Evolutionary conservation across 371 early-diverging fungal genomes (phyloP).

Genomic region (Mortierella sp.): DNA sequence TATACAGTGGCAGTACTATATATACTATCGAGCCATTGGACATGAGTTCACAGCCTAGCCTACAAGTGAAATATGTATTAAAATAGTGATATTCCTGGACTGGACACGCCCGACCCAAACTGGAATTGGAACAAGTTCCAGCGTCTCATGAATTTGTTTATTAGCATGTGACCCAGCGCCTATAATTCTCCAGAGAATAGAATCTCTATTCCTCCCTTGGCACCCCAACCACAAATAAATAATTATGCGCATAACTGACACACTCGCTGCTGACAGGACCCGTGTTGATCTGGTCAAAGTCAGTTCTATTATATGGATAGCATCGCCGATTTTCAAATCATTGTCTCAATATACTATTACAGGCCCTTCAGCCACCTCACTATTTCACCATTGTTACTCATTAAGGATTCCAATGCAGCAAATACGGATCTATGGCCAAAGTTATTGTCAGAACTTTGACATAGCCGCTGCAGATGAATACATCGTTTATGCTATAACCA

Average conservation of each 20-base stretch:
- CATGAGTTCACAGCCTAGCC: too few species aligned
- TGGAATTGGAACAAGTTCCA: background rate
- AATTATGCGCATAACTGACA: background rate
- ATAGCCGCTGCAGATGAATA: background rate
- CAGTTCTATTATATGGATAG: background rate
- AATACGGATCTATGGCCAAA: background rate
- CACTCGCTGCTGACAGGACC: background rate
- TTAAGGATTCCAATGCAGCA: background rate
- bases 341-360: background rate
- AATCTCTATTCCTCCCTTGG: slow-evolving; percentile 16
- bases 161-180: background rate
- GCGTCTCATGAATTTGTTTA: background rate
- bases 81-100: background rate
- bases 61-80: background rate
- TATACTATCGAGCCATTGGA: too few species aligned
- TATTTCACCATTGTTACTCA: background rate
- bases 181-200: background rate
- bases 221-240: background rate
- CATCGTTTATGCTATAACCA: background rate
- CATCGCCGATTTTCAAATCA: background rate
- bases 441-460: background rate
- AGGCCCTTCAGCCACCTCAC: background rate
- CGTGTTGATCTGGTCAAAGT: background rate
- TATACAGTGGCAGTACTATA: too few species aligned
- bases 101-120: background rate